phyloP scores from a whole-genome alignment of 768 basidiomycete genomes.

The Lactarius pseudohatsudake region DNA sequence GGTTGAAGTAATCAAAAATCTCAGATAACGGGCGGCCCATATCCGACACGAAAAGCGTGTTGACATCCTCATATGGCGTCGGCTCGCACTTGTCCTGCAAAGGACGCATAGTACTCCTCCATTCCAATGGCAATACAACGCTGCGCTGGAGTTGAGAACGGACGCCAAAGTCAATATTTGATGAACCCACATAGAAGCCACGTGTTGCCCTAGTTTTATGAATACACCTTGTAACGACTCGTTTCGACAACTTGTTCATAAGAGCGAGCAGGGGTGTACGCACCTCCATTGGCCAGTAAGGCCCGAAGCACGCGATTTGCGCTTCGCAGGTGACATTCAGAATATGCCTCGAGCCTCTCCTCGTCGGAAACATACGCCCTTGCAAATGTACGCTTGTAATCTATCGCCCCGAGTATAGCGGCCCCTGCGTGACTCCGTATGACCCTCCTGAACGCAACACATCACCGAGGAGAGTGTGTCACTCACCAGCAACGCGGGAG shows the following conservation, averaged over 20 bases:
- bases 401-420: constrained; percentile 60
- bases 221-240: constrained; percentile 57
- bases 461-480: constrained; percentile 25
- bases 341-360: constrained; percentile 54
- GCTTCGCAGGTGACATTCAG: constrained; percentile 81
- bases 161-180: constrained; percentile 23
- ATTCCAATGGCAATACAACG: constrained; percentile 59
- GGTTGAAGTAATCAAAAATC: constrained; percentile 84
- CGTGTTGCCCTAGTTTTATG: constrained; percentile 89
- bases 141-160: constrained; percentile 37
- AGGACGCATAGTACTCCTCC: constrained; percentile 57
- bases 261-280: constrained; percentile 29
- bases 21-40: constrained; percentile 71
- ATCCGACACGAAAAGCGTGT: constrained; percentile 74
- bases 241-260: constrained; percentile 6
- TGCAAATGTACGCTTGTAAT: constrained; percentile 71
- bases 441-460: not conserved
- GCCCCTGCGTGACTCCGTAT: constrained; percentile 46
- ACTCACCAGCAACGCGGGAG: constrained; percentile 69
- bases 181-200: constrained; percentile 59
- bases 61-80: constrained; percentile 75
- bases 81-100: constrained; percentile 94
- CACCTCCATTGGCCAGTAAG: constrained; percentile 87
- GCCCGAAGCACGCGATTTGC: constrained; percentile 76
- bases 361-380: constrained; percentile 51